Evolutionary conservation across 257 asterid genomes (phyloP).

Genomic region (Jacaranda copaia): DNA sequence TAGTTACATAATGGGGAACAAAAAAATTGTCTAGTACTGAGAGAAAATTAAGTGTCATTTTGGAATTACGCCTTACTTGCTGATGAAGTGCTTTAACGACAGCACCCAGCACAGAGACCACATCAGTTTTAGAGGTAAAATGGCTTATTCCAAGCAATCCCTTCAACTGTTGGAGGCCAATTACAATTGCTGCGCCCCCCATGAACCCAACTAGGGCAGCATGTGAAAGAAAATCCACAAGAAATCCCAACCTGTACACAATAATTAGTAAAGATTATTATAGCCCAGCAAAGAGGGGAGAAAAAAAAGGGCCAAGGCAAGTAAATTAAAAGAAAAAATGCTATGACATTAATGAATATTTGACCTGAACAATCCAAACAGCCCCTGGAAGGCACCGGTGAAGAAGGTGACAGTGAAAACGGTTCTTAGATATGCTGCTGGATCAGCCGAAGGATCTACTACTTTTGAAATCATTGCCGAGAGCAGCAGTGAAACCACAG

Average conservation of each 20-base stretch:
- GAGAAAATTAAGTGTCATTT: background rate
- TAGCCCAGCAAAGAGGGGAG: background rate
- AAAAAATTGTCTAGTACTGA: background rate
- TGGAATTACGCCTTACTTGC: conserved; percentile 36
- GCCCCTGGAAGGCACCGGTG: conserved; percentile 57
- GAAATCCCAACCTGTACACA: conserved; percentile 62
- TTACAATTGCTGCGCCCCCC: conserved; percentile 91
- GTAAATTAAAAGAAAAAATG: background rate
- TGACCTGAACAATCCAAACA: conserved; percentile 58
- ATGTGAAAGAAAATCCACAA: conserved; percentile 86
- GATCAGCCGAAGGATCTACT: conserved; percentile 51
- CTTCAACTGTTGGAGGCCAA: conserved; percentile 85
- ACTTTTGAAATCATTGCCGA: conserved; percentile 58
- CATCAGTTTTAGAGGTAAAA: conserved; percentile 73
- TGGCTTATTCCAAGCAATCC: conserved; percentile 70
- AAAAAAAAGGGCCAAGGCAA: background rate
- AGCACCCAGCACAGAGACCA: conserved; percentile 60
- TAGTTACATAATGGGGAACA: background rate
- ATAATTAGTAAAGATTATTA: too few species aligned
- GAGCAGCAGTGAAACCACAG: conserved; percentile 58
- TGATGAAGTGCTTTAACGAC: conserved; percentile 59
- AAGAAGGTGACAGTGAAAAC: conserved; percentile 68
- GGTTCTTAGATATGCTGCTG: conserved; percentile 44
- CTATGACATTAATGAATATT: background rate
- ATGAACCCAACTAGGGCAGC: conserved; percentile 90